Base-by-base conservation (phyloP, 257 asterid species). In the Echites panduratus region DNA sequence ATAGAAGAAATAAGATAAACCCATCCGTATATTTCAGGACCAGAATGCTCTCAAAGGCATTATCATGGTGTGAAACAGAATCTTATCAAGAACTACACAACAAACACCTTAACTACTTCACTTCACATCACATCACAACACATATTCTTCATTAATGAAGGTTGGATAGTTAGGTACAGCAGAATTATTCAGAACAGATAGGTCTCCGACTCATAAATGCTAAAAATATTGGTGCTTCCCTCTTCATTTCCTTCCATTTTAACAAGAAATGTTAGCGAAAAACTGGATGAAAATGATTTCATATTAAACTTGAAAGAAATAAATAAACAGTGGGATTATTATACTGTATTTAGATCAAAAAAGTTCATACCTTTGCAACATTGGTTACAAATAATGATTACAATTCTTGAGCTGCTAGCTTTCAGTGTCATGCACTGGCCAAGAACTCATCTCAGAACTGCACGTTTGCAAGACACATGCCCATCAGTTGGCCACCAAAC, bases 401-500 rank as follows among this genome's bases (percentile, higher is more conserved):
- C 11, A 43, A 20, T 53, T 41, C 20, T 38, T n/a, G 7, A 57
- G 44, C 48, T 49, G 53, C 74, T 44, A 11, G 11, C 29, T 50
- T 75, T 76, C 63, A 53, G 76, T 68, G 38, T 27, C 45, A 71
- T 43, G 64, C 45, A 12, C 47, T 17, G 59, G 59, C 16, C 69
- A 67, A 27, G 68, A 12, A 74, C 58, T 61, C 73, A 66, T 22
- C 24, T 47, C 40, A 43, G 40, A 7, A 45, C 13, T 17, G 65
- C 73, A 70, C 68, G 70, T 68, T 64, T 74, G 19, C 77, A 61
- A 71, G 57, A 16, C 57, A 49, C 50, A 48, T 26, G 47, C 16
- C 40, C 66, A 47, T 12, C 48, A 67, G 75, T 75, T 71, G 80
- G 73, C 74, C 45, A 79, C 72, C 83, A 76, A 79, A 75, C 56